phyloP scores from a whole-genome alignment of 2,329 filamentous ascomycete species.

The Pleurostoma richardsiae region DNA sequence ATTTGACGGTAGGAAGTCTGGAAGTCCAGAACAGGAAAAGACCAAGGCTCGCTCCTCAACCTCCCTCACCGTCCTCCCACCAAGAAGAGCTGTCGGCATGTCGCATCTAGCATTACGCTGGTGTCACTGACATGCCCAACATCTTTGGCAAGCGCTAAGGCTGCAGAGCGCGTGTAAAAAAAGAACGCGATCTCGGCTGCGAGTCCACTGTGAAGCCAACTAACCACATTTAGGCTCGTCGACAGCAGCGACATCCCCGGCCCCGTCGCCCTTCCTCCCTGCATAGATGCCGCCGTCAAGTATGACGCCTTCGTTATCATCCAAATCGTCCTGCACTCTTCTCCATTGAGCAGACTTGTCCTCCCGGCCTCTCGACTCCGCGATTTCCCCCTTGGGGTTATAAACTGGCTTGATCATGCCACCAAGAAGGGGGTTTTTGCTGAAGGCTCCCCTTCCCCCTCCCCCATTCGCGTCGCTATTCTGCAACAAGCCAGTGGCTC shows the following conservation, averaged over 20 bases:
- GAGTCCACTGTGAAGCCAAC: background rate
- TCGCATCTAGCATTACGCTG: too few species aligned
- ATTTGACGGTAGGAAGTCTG: too few species aligned
- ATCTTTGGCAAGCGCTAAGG: too few species aligned
- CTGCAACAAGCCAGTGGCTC: constrained; percentile 19
- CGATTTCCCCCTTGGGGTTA: constrained; percentile 47
- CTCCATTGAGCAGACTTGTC: constrained; percentile 45
- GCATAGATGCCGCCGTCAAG: constrained; percentile 51
- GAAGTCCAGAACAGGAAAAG: too few species aligned
- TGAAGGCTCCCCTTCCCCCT: constrained; percentile 54
- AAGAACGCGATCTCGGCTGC: too few species aligned
- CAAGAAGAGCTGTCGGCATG: too few species aligned
- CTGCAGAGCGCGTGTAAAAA: too few species aligned
- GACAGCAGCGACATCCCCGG: constrained; percentile 11
- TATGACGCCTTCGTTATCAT: constrained; percentile 55
- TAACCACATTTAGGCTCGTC: constrained; percentile 35
- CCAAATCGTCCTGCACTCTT: constrained; percentile 55
- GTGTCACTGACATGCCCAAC: too few species aligned
- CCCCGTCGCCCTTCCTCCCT: constrained; percentile 14
- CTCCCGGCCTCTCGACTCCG: constrained; percentile 33
- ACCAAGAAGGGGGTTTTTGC: constrained; percentile 62
- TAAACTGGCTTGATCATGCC: constrained; percentile 61
- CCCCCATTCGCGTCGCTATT: constrained; percentile 25
- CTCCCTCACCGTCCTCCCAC: too few species aligned
- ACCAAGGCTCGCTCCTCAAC: too few species aligned